Evolutionary conservation across 148 eudicot species (phyloP), one percentile per base, ranked within the genome.

Genomic region (Vaccinium corymbosum): DNA sequence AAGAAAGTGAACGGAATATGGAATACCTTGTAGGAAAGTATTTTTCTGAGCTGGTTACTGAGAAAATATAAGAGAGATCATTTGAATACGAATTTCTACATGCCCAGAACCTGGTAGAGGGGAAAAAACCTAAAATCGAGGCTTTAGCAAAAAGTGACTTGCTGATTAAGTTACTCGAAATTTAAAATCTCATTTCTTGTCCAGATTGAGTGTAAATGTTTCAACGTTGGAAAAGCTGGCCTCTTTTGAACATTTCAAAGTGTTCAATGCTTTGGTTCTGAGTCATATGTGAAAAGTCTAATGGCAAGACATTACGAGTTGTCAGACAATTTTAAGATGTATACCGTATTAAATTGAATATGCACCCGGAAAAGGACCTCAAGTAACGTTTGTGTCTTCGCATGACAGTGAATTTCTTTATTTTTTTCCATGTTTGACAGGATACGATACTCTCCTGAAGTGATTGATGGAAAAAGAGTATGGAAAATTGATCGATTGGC

Each of bases 401-500:
- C 27, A 11, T 2, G 62, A 29, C 3, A 42, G 59, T 78, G 13
- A 16, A 56, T 17, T 20, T 22, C 48, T 79, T 48, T 79, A 10
- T 20, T 42, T 72, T 72, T 53, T 83, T 68, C 0, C 46, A 35
- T 7, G 42, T 59, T 81, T 73, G 76, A 53, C 89, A 97, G 99
- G 96, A 80, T 97, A 85, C 88, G 87, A 42, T 95, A 97, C 86
- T 71, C 89, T 76, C 93, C 94, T 25, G 81, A 84, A 52, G 90
- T 83, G 53, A 49, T 83, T 76, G 93, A 92, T 80, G 94, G 93
- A 85, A 89, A 68, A 85, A 78, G 56, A 50, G 78, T 50, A 50
- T 95, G 98, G 97, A 92, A 86, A 85, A 88, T 95, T 84, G 90
- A 88, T 55, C 92, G 97, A 61, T 87, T 95, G 95, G 92, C 97